These are phyloP conservation scores for Eurotiales sp. DNA, from an alignment of 2,329 filamentous ascomycete genomes.

Conservation along the genomic window DNA sequence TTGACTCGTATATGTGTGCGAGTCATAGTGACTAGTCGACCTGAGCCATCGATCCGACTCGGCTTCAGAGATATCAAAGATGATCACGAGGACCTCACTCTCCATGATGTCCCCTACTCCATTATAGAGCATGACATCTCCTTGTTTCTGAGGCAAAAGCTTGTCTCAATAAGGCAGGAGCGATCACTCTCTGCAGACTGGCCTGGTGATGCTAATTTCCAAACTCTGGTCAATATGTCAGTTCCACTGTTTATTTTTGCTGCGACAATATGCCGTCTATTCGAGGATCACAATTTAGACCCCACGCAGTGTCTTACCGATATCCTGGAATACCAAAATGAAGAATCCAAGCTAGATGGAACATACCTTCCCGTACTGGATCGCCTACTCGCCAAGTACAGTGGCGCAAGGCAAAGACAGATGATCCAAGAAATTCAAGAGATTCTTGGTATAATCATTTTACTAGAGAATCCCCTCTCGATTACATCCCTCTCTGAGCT, in stretches of 20 bases:
- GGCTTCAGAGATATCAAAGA: constrained; percentile 16
- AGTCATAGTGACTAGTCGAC: constrained; percentile 31
- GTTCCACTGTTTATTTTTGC: constrained; percentile 6
- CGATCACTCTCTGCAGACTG: constrained; percentile 5
- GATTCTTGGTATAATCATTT: constrained; percentile 21
- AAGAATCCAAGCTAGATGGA: constrained; percentile 19
- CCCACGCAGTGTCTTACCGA: constrained; percentile 15
- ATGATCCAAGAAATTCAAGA: constrained; percentile 17
- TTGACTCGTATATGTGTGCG: too few species aligned
- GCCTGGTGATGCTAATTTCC: neutral
- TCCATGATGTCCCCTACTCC: constrained; percentile 18
- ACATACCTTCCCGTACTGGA: constrained; percentile 24
- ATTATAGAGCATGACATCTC: constrained; percentile 22
- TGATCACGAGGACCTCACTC: constrained; percentile 19
- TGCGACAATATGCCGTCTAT: neutral
- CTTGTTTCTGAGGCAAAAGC: constrained; percentile 20
- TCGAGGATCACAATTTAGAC: constrained; percentile 12
- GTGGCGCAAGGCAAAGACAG: constrained; percentile 11
- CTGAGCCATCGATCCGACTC: constrained; percentile 20
- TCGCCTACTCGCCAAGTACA: constrained; percentile 15
- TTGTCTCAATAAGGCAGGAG: constrained; percentile 14
- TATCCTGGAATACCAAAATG: constrained; percentile 16
- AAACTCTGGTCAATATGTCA: neutral
- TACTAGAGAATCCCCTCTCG: constrained; percentile 21
- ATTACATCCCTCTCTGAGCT: neutral